Evolutionary conservation across 352 stramenopile genomes (phyloP), one percentile per base, ranked within the genome.

Genomic region (Phytopythium oedochilum): DNA sequence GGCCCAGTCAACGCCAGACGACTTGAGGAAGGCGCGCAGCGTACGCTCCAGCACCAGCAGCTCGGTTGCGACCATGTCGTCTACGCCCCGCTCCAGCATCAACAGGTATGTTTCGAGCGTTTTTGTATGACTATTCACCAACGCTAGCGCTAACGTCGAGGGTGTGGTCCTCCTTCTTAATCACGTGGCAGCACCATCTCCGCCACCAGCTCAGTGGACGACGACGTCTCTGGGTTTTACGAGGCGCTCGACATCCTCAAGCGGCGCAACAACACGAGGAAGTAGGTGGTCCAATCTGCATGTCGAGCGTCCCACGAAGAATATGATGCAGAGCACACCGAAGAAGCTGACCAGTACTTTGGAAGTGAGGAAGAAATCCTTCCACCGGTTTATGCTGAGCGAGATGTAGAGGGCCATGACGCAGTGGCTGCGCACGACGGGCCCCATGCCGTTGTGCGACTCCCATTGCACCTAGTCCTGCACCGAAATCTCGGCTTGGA

Each of bases 171-270:
- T 32, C 25, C 1, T 25, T 32, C 5, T 14, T 8, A 31, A 48
- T 23, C n/a, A 1, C 56, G 44, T 36, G 18, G 17, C 28, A 52
- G 45, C 29, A 52, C 23, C 18, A n/a, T 65, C 54, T 55, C 12
- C 12, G 26, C 40, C 15, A n/a, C 35, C 3, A 81, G 71, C 47
- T 79, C 75, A 8, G 78, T 91, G 11, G 78, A 91, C 26, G 78
- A 89, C 40, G 78, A 91, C 29, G 77, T 91, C 1, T 84, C 78
- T 5, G 78, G 74, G 2, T 91, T 91, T 53, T 91, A 91, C 46
- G 77, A 88, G 64, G 81, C 81, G 4, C 61, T 90, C 9, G 80
- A 88, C 47, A 82, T 90, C 26, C 71, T 90, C 38, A 90, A 89
- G 42, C 75, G 80, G 6, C 75, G 77, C 20, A 83, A 63, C 31